These are phyloP conservation scores for Penicillium verhagenii DNA, from an alignment of 495 filamentous ascomycete species.

Conservation along the genomic window DNA sequence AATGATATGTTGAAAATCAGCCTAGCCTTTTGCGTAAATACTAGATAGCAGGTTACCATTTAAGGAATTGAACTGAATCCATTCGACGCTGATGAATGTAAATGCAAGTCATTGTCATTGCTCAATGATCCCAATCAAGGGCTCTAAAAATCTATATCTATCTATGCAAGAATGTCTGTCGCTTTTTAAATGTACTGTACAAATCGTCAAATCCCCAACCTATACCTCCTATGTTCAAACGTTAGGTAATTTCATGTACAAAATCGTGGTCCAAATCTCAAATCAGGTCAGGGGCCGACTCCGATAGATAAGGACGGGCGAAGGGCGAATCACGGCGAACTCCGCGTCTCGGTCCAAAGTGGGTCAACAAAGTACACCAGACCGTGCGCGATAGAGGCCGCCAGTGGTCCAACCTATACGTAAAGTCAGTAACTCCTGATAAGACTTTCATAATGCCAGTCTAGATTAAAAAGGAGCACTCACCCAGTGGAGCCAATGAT, in stretches of 20 bases:
- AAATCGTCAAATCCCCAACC: background rate
- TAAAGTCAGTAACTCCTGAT: slow-evolving; percentile 11
- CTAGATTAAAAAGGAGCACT: background rate
- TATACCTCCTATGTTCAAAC: background rate
- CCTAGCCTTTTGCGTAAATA: background rate
- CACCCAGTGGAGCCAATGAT: slow-evolving; percentile 42
- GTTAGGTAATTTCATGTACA: slow-evolving; percentile 1
- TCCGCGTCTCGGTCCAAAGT: slow-evolving; percentile 26
- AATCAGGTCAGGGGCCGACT: slow-evolving; percentile 6
- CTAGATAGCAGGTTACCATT: no score
- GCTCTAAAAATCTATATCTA: background rate
- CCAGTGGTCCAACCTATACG: slow-evolving; percentile 28
- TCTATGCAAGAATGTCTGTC: background rate
- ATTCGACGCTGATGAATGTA: background rate
- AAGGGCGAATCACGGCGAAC: slow-evolving; percentile 14
- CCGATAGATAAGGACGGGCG: slow-evolving; percentile 1
- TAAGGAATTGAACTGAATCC: background rate
- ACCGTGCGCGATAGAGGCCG: slow-evolving; percentile 27
- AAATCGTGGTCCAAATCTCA: background rate
- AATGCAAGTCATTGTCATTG: background rate
- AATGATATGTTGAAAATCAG: background rate
- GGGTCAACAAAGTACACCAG: slow-evolving; percentile 31
- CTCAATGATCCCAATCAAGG: background rate
- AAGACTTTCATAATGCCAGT: background rate
- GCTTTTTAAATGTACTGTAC: background rate